phyloP scores from a whole-genome alignment of 2,329 filamentous ascomycete species.

The Bertia moriformis region DNA sequence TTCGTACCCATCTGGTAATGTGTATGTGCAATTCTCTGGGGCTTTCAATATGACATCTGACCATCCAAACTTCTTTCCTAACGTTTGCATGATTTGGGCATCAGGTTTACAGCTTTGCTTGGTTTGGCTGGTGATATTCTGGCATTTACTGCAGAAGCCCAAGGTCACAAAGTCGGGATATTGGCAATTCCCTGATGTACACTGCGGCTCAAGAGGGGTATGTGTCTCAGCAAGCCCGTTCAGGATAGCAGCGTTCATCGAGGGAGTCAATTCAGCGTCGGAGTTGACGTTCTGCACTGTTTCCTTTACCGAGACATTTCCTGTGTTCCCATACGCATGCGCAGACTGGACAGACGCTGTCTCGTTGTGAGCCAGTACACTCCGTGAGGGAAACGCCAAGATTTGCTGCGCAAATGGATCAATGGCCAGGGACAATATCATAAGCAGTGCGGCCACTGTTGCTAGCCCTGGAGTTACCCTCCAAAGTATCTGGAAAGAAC shows the following conservation, averaged over 20 bases:
- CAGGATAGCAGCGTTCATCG: not conserved
- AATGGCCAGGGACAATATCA: slow-evolving; percentile 9
- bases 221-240: not conserved
- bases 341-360: not conserved
- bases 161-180: not conserved
- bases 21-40: not conserved
- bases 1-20: not conserved
- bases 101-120: not conserved
- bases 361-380: not conserved
- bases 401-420: slow-evolving; percentile 13
- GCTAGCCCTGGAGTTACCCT: slow-evolving; percentile 6
- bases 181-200: not conserved
- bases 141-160: not conserved
- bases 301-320: too few relatives aligned
- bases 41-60: too few relatives aligned
- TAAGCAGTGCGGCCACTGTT: slow-evolving; percentile 9
- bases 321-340: too few relatives aligned
- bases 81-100: not conserved
- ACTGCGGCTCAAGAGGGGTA: not conserved
- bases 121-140: not conserved
- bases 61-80: not conserved
- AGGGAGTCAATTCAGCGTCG: too few relatives aligned
- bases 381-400: slow-evolving; percentile 4
- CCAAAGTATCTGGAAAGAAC: slow-evolving; percentile 10
- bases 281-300: too few relatives aligned